Base-by-base conservation (phyloP, 176 grass and related monocot species). In the Avena atlantica region DNA sequence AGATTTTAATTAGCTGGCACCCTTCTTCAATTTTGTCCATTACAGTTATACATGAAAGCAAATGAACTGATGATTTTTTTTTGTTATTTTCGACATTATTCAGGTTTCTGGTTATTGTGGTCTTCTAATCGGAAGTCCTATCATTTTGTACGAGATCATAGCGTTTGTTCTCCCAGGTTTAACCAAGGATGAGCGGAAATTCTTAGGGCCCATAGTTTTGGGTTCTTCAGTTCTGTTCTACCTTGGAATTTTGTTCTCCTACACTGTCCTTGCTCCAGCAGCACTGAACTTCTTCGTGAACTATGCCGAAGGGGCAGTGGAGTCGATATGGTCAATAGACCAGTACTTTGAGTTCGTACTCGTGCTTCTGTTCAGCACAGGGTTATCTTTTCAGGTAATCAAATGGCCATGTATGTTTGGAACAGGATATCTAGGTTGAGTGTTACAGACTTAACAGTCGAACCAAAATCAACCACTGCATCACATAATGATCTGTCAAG, bases 271-370 rank as follows among this genome's bases (percentile, higher is more conserved):
- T 67, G 84, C 85, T 70, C 97, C 97, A 70, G 97, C 97, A 74
- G 97, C 97, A 50, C 89, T 98, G 76, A 96, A 94, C 78, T 98
- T 98, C 87, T 98, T 98, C 6, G 94, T 98, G 69, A 98, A 91
- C 83, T 98, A 98, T 78, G 97, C 97, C 1, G 94, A 98, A 29
- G 97, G 97, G 51, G 97, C 97, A n/a, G 97, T 96, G 8, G 97
- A 98, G 88, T 98, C 94, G 0, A 37, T 98, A 23, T 98, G 97
- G 97, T 98, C 97, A 8, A 98, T 98, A 74, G 97, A 98, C 47
- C 94, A 98, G 79, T 98, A 96, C 76, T 98, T 98, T 60, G 97
- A 96, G 86, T 98, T 98, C 76, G 80, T 98, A 67, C 97, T 98
- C 40, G 74, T 98, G 49, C 97, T 98, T 79, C 84, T 98, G 78